A percentile compares a stretch with the other conserved stretches of the same genome.
phyloP scores from a whole-genome alignment of 1,139 yeast species.

The Nakaseomyces kungkrabaensis region DNA sequence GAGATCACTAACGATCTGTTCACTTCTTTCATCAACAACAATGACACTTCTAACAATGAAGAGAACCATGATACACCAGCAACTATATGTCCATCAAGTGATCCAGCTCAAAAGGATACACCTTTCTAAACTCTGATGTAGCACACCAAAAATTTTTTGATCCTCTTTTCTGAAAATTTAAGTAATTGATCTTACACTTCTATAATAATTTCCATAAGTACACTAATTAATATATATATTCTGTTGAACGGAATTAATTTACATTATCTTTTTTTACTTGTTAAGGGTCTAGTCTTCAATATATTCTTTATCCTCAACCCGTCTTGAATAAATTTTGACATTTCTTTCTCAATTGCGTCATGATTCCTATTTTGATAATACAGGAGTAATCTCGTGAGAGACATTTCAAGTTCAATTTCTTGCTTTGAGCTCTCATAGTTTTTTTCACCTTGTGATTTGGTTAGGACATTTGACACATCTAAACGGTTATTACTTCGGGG shows the following conservation, averaged over 20 bases:
- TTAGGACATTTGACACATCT: neutral
- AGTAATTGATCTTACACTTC: too few species aligned
- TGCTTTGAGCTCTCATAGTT: neutral
- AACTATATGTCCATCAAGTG: constrained; percentile 1
- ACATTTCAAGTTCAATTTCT: neutral
- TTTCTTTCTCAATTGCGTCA: neutral
- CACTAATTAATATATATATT: too few species aligned
- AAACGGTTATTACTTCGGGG: neutral
- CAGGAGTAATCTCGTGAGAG: neutral
- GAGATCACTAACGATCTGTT: constrained; percentile 2
- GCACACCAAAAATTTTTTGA: too few species aligned
- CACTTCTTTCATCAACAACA: constrained; percentile 1
- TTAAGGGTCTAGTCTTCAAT: neutral
- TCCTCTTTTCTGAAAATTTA: too few species aligned
- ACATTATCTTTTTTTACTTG: neutral
- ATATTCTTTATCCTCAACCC: neutral
- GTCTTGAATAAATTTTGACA: neutral
- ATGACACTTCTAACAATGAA: neutral
- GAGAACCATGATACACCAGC: neutral
- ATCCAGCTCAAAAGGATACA: neutral
- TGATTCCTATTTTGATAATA: neutral
- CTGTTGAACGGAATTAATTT: too few species aligned
- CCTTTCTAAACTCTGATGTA: too few species aligned
- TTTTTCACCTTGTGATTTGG: neutral
- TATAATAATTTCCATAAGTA: too few species aligned